Evolutionary conservation across 2,329 filamentous ascomycete species (phyloP), one percentile per base, ranked within the genome.

Genomic region (Penicillium sp.): DNA sequence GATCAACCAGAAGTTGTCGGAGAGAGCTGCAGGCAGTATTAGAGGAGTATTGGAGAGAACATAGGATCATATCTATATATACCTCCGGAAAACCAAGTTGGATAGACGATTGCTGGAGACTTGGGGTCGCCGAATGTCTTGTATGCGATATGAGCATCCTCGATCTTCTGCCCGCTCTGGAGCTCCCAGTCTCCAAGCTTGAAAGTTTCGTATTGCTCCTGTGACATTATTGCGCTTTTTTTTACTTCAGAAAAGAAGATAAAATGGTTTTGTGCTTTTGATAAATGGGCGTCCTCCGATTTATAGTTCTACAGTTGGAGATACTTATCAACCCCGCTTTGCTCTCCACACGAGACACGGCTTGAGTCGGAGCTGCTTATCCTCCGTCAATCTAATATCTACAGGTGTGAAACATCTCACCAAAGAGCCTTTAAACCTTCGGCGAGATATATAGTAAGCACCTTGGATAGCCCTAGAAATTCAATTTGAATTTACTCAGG

Each of bases 1-100:
- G 41, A 90, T 81, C 11, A 92, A 81, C 89, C 89, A 92, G 69
- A 88, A 80, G 59, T 92, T 92, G 66, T 90, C 86, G 2, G 80
- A 76, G 60, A 92, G 89, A 3, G 74, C 77, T 75, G 72, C 1
- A 10, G 4, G 1, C 6, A 36, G 29, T n/a, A 25, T 52, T 19
- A 44, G 27, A 34, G 2, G 1, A 27, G 7, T 36, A 7, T 10
- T 5, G 4, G 15, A 4, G 38, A 15, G 6, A 19, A 13, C 10
- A 0, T 23, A 19, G 19, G 19, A 25, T 19, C 3, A 6, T 5
- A 44, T 8, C 8, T 45, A 21, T 72, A 79, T 50, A 16, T 70
- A 83, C 81, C 63, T 58, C 86, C 86, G 19, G 84, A 87, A 70
- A 87, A 92, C 89, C 89, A 92, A 2, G 86, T 86, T 2, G 89